These are phyloP conservation scores for Fomes fomentarius DNA, from an alignment of 1,284 basidiomycete species.

Conservation along the genomic window DNA sequence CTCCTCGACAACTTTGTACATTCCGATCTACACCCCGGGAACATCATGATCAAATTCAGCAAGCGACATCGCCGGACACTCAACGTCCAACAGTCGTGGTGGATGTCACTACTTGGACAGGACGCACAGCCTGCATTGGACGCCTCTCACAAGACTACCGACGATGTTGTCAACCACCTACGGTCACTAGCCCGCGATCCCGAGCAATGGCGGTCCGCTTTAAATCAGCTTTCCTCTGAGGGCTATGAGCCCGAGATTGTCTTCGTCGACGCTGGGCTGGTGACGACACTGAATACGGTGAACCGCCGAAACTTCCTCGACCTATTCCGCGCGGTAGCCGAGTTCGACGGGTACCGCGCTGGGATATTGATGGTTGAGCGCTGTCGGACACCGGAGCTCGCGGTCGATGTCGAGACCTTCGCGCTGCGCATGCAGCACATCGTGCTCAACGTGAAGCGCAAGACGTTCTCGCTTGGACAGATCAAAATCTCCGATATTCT, in stretches of 20 bases:
- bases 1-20: constrained; percentile 98
- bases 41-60: constrained; percentile 97
- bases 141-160: constrained; percentile 38
- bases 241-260: constrained; percentile 95
- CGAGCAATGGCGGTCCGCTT: constrained; percentile 72
- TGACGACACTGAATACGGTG: constrained; percentile 80
- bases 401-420: constrained; percentile 91
- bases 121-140: constrained; percentile 36
- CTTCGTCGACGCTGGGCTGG: constrained; percentile 95
- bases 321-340: constrained; percentile 93
- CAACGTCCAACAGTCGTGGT: constrained; percentile 56
- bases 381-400: constrained; percentile 91
- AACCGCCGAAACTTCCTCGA: constrained; percentile 96
- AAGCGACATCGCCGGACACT: constrained; percentile 67
- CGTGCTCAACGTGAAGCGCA: constrained; percentile 90
- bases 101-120: constrained; percentile 40
- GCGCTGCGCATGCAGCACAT: constrained; percentile 97
- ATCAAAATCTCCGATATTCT: constrained; percentile 97
- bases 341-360: constrained; percentile 95
- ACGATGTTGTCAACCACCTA: constrained; percentile 73
- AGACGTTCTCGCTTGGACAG: constrained; percentile 94
- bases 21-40: constrained; percentile 92
- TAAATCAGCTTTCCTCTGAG: constrained; percentile 63
- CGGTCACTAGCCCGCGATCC: constrained; percentile 59
- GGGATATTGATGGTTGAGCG: constrained; percentile 97